Evolutionary conservation across 371 early-diverging fungal genomes (phyloP), one percentile per base, ranked within the genome.

Genomic region (Phascolomyces articulosus): DNA sequence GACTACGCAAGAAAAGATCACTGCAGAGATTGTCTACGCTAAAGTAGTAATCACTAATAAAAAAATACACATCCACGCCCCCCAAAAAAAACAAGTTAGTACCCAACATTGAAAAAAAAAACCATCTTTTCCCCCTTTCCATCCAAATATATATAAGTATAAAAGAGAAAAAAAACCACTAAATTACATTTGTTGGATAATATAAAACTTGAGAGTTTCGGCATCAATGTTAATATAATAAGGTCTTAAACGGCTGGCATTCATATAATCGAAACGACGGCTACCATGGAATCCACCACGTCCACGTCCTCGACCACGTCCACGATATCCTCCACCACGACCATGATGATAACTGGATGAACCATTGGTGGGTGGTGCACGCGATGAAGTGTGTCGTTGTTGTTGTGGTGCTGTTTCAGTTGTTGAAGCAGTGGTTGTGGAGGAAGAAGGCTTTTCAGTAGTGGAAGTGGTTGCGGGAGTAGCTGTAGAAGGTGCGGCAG

Each of bases 11-110:
- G 73, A 86, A 97, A 20, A 96, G 79, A 71, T 98, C 98, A 62
- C 91, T 91, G 87, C 94, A 94, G 53, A 98, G 78, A 72, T 98
- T 98, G 59, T 96, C 97, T 55, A 95, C 87, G 64, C 96, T 95
- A 66, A 97, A 97, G 83, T 98, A 98, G 77, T 94, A 93, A 65
- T 94, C 94, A 74, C 88, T 87, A 64, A 44, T 44, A 34, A 9
- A 34, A 13, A n/a, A n/a, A n/a, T n/a, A n/a, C n/a, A n/a, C n/a
- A n/a, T 16, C 44, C 41, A 41, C 10, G 55, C 29, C 51, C 51
- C 53, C 23, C 21, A 58, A 54, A 16, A 59, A 53, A 27, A 27
- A 58, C 47, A 23, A 59, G 57, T 64, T 41, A 62, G 40, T 34
- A 48, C 56, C 47, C n/a, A 34, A 34, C 9, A 3, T 6, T 31